Conservation (phyloP, 1,284 basidiomycete species). For the Pterula multifida region DNA sequence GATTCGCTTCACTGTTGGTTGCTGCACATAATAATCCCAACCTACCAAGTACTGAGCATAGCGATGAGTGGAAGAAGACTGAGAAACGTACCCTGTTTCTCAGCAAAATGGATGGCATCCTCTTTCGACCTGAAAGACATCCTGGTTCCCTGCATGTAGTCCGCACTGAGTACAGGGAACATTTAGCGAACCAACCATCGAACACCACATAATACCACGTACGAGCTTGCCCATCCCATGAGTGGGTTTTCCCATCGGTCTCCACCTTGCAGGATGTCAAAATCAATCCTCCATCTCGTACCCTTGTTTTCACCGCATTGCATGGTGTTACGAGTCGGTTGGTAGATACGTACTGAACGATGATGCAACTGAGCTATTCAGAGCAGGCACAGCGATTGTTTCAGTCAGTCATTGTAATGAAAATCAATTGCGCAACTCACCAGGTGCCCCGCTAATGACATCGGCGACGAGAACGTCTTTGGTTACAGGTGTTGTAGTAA, state of each 20-base stretch:
- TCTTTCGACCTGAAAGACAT: slow-evolving; percentile 84
- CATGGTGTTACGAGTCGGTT: slow-evolving; percentile 91
- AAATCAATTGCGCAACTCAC: slow-evolving; percentile 27
- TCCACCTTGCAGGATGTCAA: slow-evolving; percentile 79
- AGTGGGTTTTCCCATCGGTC: slow-evolving; percentile 98
- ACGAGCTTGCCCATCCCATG: slow-evolving; percentile 96
- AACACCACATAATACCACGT: slow-evolving; percentile 21
- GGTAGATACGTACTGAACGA: slow-evolving; percentile 86
- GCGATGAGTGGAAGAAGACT: slow-evolving; percentile 4
- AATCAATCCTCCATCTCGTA: slow-evolving; percentile 90
- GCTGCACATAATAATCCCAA: slow-evolving; percentile 41
- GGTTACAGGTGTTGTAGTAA: slow-evolving; percentile 23
- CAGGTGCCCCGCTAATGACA: slow-evolving; percentile 66
- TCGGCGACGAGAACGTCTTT: slow-evolving; percentile 64
- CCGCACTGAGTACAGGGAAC: slow-evolving; percentile 46
- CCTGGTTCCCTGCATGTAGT: slow-evolving; percentile 93
- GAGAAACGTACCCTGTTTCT: slow-evolving; percentile 68
- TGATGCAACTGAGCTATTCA: slow-evolving; percentile 71
- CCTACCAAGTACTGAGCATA: slow-evolving; percentile 22
- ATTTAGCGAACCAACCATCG: background rate
- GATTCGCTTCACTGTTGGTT: slow-evolving; percentile 56
- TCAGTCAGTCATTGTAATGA: background rate
- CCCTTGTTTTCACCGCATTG: slow-evolving; percentile 86
- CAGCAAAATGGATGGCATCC: slow-evolving; percentile 89
- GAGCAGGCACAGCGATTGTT: background rate